phyloP scores from a whole-genome alignment of 225 moss, liverwort and hornwort species.

The Bryum argenteum region DNA sequence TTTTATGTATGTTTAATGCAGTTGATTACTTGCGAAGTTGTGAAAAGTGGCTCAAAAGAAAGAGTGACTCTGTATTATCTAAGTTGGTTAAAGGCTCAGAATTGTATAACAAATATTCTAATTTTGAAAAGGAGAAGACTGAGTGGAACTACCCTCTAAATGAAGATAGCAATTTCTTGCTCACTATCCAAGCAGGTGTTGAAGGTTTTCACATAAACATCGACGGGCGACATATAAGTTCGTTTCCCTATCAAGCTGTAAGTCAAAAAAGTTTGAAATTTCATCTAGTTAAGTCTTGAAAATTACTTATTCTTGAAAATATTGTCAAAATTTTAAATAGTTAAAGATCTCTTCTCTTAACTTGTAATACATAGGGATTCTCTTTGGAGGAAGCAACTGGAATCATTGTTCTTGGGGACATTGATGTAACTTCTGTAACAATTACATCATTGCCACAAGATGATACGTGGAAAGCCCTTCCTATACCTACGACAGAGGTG shows the following conservation, averaged over 20 bases:
- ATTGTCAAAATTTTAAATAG: background rate
- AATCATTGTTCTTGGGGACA: slow-evolving; percentile 38
- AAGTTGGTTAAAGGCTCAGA: slow-evolving; percentile 17
- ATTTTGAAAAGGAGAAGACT: slow-evolving; percentile 22
- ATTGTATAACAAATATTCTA: slow-evolving; percentile 27
- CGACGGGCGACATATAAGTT: slow-evolving; percentile 48
- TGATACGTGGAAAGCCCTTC: slow-evolving; percentile 40
- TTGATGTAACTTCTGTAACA: slow-evolving; percentile 30
- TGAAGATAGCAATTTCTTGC: no score
- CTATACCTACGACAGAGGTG: slow-evolving; percentile 11
- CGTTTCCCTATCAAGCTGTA: slow-evolving; percentile 44
- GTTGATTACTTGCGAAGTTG: no score
- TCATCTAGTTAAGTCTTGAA: fast-evolving
- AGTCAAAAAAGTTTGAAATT: slow-evolving; percentile 1
- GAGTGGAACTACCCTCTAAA: slow-evolving; percentile 40
- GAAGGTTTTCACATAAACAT: slow-evolving; percentile 46
- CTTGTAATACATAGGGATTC: slow-evolving; percentile 29
- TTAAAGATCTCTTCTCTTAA: background rate
- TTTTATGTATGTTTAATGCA: slow-evolving; percentile 41
- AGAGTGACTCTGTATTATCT: background rate
- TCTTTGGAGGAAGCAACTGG: slow-evolving; percentile 44
- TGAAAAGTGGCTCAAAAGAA: no score
- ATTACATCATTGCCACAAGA: slow-evolving; percentile 34
- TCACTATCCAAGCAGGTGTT: no score
- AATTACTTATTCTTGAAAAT: background rate